These are phyloP conservation scores for Coprinopsis strossmayeri DNA, from an alignment of 768 basidiomycete species.

Conservation along the genomic window DNA sequence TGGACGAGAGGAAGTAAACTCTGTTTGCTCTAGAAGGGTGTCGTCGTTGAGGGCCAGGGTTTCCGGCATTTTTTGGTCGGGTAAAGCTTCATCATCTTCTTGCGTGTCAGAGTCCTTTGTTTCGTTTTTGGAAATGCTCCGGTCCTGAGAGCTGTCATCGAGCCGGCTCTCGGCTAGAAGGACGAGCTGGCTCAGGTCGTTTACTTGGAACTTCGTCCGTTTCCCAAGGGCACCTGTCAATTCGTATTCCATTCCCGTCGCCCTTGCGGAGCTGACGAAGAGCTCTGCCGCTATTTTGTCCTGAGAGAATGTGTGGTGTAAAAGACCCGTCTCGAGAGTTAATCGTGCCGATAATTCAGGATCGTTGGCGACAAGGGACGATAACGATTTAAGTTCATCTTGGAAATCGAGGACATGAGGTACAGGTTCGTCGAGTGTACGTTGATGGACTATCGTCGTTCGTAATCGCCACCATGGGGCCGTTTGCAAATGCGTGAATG, in stretches of 20 bases:
- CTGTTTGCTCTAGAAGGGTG: conserved; percentile 89
- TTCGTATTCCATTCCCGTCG: conserved; percentile 80
- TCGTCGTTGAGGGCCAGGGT: conserved; percentile 88
- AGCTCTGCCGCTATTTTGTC: conserved; percentile 73
- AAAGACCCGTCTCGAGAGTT: conserved; percentile 68
- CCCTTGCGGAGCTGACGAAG: conserved; percentile 73
- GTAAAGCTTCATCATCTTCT: conserved; percentile 11
- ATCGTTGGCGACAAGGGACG: conserved; percentile 34
- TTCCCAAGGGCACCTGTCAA: conserved; percentile 90
- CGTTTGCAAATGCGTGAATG: conserved; percentile 44
- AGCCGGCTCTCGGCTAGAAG: conserved; percentile 84
- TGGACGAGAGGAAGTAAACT: conserved; percentile 74
- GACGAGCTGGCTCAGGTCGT: conserved; percentile 83
- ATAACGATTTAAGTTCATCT: conserved; percentile 35
- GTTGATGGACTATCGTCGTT: conserved; percentile 62
- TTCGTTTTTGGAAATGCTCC: conserved; percentile 8
- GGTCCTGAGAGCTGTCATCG: conserved; percentile 15
- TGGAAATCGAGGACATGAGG: conserved; percentile 40
- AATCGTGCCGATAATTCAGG: conserved; percentile 64
- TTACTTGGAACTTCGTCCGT: conserved; percentile 89
- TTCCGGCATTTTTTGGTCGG: conserved; percentile 50
- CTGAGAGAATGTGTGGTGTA: conserved; percentile 69
- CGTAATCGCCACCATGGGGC: conserved; percentile 84
- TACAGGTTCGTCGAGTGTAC: conserved; percentile 80
- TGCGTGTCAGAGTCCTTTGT: conserved; percentile 7